Evolutionary conservation across 495 filamentous ascomycete species (phyloP).

Genomic region (Neurospora sp.): DNA sequence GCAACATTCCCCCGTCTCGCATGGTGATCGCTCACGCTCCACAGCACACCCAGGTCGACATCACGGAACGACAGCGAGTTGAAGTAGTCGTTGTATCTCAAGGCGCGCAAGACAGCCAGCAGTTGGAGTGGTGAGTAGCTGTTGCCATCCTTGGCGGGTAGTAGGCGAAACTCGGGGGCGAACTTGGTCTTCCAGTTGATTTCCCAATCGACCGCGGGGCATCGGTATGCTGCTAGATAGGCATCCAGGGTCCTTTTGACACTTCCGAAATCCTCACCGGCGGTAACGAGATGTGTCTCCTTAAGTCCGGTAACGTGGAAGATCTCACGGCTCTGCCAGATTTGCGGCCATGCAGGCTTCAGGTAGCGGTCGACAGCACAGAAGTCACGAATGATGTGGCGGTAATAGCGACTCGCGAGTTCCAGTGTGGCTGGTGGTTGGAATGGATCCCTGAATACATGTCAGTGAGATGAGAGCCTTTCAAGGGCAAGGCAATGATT

Average conservation of each 20-base stretch:
- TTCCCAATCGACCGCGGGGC: slow-evolving; percentile 66
- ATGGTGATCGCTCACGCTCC: slow-evolving; percentile 21
- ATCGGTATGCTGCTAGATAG: slow-evolving; percentile 69
- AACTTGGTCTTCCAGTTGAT: slow-evolving; percentile 70
- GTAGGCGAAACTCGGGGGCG: slow-evolving; percentile 73
- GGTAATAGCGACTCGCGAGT: slow-evolving; percentile 68
- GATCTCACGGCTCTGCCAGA: slow-evolving; percentile 56
- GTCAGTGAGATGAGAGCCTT: slow-evolving; percentile 8
- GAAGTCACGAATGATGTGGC: slow-evolving; percentile 65
- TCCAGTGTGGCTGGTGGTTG: slow-evolving; percentile 52
- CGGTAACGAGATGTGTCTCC: slow-evolving; percentile 35
- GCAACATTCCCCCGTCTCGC: slow-evolving; percentile 16
- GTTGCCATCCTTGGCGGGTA: slow-evolving; percentile 49
- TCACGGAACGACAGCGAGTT: slow-evolving; percentile 72
- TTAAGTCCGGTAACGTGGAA: slow-evolving; percentile 54
- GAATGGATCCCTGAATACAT: slow-evolving; percentile 48
- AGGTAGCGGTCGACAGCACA: slow-evolving; percentile 66
- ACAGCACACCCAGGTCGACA: slow-evolving; percentile 46
- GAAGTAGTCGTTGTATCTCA: slow-evolving; percentile 91
- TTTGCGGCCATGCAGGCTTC: slow-evolving; percentile 72
- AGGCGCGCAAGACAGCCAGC: slow-evolving; percentile 72
- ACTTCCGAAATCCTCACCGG: slow-evolving; percentile 66
- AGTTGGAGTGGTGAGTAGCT: slow-evolving; percentile 67
- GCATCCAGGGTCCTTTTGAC: slow-evolving; percentile 78
- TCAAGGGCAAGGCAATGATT: background rate